A percentile compares a stretch with the other conserved stretches of the same genome.
phyloP scores from a whole-genome alignment of 805 yeast genomes.

The Monosporozyma aerobia region DNA sequence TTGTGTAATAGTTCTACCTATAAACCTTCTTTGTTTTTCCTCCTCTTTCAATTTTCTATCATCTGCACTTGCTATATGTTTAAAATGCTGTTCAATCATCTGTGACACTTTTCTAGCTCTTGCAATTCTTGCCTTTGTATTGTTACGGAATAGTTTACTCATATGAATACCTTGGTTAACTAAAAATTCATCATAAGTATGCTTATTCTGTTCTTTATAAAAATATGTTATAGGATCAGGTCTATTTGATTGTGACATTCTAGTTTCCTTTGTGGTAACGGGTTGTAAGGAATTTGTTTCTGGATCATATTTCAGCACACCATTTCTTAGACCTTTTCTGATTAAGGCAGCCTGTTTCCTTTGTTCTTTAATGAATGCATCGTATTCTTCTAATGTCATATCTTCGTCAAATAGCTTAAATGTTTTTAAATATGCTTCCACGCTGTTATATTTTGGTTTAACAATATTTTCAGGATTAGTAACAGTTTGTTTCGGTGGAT shows the following conservation, averaged over 20 bases:
- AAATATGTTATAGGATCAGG: conserved; percentile 40
- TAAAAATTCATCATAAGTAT: conserved; percentile 63
- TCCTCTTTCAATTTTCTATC: conserved; percentile 70
- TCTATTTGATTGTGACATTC: conserved; percentile 30
- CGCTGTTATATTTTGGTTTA: conserved; percentile 34
- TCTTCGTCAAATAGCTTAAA: conserved; percentile 57
- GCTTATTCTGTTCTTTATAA: conserved; percentile 30
- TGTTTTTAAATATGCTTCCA: conserved; percentile 43
- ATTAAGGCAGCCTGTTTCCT: conserved; percentile 34
- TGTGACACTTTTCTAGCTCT: conserved; percentile 63
- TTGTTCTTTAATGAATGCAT: conserved; percentile 48
- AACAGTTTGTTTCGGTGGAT: conserved; percentile 39
- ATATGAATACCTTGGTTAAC: conserved; percentile 66
- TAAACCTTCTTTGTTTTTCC: conserved; percentile 55
- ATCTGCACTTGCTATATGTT: conserved; percentile 77
- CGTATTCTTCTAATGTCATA: conserved; percentile 49
- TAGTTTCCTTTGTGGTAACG: conserved; percentile 36
- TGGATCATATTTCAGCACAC: conserved; percentile 38
- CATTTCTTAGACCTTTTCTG: conserved; percentile 38
- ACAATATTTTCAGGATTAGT: conserved; percentile 54
- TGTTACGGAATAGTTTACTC: conserved; percentile 60
- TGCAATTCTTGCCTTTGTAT: conserved; percentile 53
- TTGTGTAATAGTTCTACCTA: conserved; percentile 75
- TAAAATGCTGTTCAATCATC: conserved; percentile 81
- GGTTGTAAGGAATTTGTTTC: conserved; percentile 33